phyloP scores from a whole-genome alignment of 2,329 filamentous ascomycete species.

The Fonsecaea pedrosoi region DNA sequence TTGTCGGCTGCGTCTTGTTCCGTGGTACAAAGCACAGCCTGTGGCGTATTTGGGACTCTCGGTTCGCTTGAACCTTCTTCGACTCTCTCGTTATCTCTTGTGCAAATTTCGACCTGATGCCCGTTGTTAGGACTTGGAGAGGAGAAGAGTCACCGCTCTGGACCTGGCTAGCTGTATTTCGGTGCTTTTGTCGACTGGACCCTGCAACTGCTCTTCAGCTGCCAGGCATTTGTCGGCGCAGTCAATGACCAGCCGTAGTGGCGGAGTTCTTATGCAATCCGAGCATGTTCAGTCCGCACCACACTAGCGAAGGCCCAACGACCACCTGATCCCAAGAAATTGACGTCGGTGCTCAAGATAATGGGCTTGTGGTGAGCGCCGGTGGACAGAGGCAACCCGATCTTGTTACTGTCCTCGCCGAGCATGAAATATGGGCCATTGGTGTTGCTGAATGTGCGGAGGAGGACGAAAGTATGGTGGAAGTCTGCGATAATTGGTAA shows the following conservation, averaged over 20 bases:
- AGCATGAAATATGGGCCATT: constrained; percentile 16
- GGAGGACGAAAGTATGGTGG: constrained; percentile 20
- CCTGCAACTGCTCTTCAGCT: neutral
- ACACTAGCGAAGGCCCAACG: constrained; percentile 28
- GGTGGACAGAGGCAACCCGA: constrained; percentile 28
- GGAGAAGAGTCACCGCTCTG: neutral
- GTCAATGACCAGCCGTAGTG: constrained; percentile 10
- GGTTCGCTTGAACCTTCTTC: neutral
- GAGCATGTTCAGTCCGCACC: constrained; percentile 19
- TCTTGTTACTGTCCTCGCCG: constrained; percentile 3
- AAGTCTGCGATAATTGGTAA: constrained; percentile 22
- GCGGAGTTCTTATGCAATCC: constrained; percentile 29
- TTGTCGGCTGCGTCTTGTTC: neutral
- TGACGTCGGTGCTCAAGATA: constrained; percentile 25
- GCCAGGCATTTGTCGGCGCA: neutral
- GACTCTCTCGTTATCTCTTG: neutral
- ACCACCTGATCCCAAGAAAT: constrained; percentile 25
- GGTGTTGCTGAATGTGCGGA: constrained; percentile 22
- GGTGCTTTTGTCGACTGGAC: neutral
- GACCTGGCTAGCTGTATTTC: neutral
- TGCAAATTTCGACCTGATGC: neutral
- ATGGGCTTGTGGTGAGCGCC: constrained; percentile 21
- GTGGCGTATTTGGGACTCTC: neutral
- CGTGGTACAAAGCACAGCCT: neutral
- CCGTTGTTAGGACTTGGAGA: constrained; percentile 8